Evolutionary conservation across 2,329 filamentous ascomycete genomes (phyloP).

Genomic region (Epichloe gansuensis): DNA sequence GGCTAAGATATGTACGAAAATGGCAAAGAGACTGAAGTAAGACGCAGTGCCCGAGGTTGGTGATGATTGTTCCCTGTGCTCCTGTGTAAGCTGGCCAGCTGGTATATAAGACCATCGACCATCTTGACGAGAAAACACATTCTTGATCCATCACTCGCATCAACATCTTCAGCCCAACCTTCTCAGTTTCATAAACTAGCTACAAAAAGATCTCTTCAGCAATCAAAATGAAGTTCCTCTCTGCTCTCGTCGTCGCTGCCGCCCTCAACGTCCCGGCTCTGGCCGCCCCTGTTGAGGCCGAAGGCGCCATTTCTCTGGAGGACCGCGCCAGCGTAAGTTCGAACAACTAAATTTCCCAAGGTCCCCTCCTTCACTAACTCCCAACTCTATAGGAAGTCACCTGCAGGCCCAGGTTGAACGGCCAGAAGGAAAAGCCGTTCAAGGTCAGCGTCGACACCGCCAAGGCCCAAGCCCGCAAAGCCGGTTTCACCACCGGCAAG

Average conservation of each 20-base stretch:
- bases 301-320: background rate
- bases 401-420: constrained; percentile 3
- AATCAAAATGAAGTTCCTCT: constrained; percentile 5
- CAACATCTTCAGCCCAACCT: too few relatives aligned
- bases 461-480: background rate
- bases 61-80: too few relatives aligned
- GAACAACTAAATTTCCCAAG: too few relatives aligned
- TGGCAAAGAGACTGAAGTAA: too few relatives aligned
- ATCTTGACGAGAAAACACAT: too few relatives aligned
- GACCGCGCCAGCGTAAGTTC: background rate
- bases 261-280: background rate
- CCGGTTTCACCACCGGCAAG: constrained; percentile 3
- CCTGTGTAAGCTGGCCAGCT: too few relatives aligned
- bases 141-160: too few relatives aligned
- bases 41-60: too few relatives aligned
- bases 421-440: background rate
- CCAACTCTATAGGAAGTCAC: background rate
- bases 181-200: background rate
- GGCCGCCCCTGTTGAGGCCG: background rate
- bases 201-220: too few relatives aligned
- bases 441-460: background rate
- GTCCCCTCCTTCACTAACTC: background rate
- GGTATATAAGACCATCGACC: too few relatives aligned
- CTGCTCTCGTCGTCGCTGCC: background rate
- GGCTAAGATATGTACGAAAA: too few relatives aligned